Base-by-base conservation (phyloP, 345 rosid genomes). In the Physaria fendleri region DNA sequence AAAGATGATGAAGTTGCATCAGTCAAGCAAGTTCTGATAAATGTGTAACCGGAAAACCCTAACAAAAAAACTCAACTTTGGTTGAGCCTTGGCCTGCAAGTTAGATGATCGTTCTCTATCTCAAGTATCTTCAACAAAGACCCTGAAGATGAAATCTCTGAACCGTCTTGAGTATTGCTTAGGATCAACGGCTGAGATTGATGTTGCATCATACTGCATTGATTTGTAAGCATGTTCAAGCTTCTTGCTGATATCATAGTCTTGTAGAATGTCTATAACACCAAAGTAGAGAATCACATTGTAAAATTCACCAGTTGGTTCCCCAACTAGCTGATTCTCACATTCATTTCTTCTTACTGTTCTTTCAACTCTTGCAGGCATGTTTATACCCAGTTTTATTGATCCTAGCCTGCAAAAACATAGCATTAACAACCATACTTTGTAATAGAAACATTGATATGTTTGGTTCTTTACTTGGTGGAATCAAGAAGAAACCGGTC, bases 131-230 rank as follows among this genome's bases (percentile, higher is more conserved):
- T 93, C 95, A 64, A 80, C 84, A 57, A 93, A 89, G 47, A 80
- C 77, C 85, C 76, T 82, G 72, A 80, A 79, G 43, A 93, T 81
- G 63, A 90, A 93, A 77, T 93, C 97, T 5, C 94, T 79, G 64
- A 93, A 93, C 23, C 99, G 95, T 71, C 64, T 82, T 0, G 97
- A 83, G 71, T 93, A 90, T 39, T 90, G 96, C 77, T 77, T 93
- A n/a, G 99, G 99, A 80, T 90, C 96, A 55, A 93, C 99, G 0
- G 99, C 99, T 3, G 99, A 93, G 62, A 93, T 93, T 2, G 99
- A 93, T 28, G 97, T 90, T 0, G 99, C 82, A 71, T 90, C 97
- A 51, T 85, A 82, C 18, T 93, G 97, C 85, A 93, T 87, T 44
- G 99, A 90, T 71, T 93, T 93, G 73, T 87, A 90, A 2, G 96